Conservation (phyloP, 495 filamentous ascomycete species). For the Xylaria palmicola region DNA sequence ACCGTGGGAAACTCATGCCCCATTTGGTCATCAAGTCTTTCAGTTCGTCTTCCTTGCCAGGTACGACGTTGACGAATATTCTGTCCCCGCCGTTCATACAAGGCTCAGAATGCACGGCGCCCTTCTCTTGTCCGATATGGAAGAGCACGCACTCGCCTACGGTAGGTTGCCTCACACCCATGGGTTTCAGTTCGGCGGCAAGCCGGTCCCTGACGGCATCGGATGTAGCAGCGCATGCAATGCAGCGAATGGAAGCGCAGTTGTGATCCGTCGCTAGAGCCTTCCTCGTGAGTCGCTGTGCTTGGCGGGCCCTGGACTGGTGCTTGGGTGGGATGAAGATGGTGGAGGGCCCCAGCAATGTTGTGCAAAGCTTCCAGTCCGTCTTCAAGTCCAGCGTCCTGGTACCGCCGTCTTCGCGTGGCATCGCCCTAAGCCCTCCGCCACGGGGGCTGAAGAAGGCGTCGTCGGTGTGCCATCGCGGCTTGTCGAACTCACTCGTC, state of each 20-base stretch:
- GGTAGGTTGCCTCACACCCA: conserved; percentile 18
- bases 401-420: conserved; percentile 1
- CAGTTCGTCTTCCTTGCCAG: conserved; percentile 29
- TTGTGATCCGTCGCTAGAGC: conserved; percentile 21
- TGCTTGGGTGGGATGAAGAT: conserved; percentile 26
- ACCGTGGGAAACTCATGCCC: conserved; percentile 36
- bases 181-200: conserved; percentile 10
- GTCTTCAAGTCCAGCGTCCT: conserved; percentile 21
- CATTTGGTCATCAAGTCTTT: conserved; percentile 27
- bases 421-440: conserved; percentile 9
- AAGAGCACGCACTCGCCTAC: conserved; percentile 24
- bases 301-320: conserved; percentile 23
- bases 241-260: conserved; percentile 31
- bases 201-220: conserved; percentile 28
- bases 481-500: conserved; percentile 30
- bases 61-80: conserved; percentile 37
- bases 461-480: conserved; percentile 39
- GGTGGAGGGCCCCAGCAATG: conserved; percentile 32
- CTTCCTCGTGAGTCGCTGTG: conserved; percentile 17
- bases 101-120: conserved; percentile 38
- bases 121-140: conserved; percentile 28
- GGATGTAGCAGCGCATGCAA: conserved; percentile 28
- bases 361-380: conserved; percentile 38
- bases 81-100: conserved; percentile 26
- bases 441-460: conserved; percentile 27